A percentile compares a stretch with the other conserved stretches of the same genome.
phyloP scores from a whole-genome alignment of 768 basidiomycete genomes.

The Jaapia argillacea region DNA sequence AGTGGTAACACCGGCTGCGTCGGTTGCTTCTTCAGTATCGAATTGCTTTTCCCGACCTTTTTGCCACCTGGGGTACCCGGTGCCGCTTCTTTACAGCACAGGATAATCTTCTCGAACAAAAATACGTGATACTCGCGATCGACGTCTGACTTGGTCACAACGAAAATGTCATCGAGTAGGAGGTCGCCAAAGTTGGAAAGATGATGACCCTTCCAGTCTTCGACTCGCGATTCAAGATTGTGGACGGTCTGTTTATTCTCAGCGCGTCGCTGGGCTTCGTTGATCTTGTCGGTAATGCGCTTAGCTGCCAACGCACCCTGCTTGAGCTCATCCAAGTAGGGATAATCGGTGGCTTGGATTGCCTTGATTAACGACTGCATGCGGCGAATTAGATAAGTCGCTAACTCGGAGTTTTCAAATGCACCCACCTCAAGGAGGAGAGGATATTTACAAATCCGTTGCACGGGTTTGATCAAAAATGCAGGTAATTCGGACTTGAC shows the following conservation, averaged over 20 bases:
- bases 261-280: slow-evolving; percentile 86
- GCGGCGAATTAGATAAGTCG: slow-evolving; percentile 2
- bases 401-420: slow-evolving; percentile 8
- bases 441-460: slow-evolving; percentile 97
- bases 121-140: slow-evolving; percentile 98
- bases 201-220: slow-evolving; percentile 99
- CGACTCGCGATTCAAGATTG: slow-evolving; percentile 76
- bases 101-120: slow-evolving; percentile 96
- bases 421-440: slow-evolving; percentile 77
- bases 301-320: slow-evolving; percentile 79
- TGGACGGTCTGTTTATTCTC: slow-evolving; percentile 89
- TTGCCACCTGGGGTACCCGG: slow-evolving; percentile 46
- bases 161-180: slow-evolving; percentile 89
- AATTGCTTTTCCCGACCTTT: slow-evolving; percentile 77
- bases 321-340: slow-evolving; percentile 71
- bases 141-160: slow-evolving; percentile 91
- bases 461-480: slow-evolving; percentile 97
- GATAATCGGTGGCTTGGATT: slow-evolving; percentile 50
- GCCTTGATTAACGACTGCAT: slow-evolving; percentile 71
- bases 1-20: slow-evolving; percentile 34
- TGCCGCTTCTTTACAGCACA: slow-evolving; percentile 92
- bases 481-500: slow-evolving; percentile 89
- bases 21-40: slow-evolving; percentile 78
- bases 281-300: slow-evolving; percentile 91
- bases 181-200: slow-evolving; percentile 91